Evolutionary conservation across 495 filamentous ascomycete species (phyloP), one percentile per base, ranked within the genome.

Genomic region (Lophium mytilinum): DNA sequence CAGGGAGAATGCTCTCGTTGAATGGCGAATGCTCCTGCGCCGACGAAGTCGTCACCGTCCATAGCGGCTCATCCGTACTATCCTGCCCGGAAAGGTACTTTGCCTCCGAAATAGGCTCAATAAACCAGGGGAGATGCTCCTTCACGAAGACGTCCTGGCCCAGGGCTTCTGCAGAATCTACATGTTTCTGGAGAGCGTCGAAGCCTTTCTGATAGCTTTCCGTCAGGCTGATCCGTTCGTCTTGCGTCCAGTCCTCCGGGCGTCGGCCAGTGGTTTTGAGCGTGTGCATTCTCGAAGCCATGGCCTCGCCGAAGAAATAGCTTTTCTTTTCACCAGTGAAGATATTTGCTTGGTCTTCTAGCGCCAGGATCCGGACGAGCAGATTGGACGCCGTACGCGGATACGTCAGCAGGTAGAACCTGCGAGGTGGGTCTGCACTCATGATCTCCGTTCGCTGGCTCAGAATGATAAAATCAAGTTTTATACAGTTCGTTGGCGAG

Each of bases 1-100:
- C 72, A 0, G 75, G 63, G 0, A 77, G 51, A 33, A 71, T 36
- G 4, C 70, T 77, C 37, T 69, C 45, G 56, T 77, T 75, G 11
- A 48, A 43, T 1, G 65, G 42, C 18, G 70, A 72, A 48, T 60
- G 68, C 5, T 37, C 4, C 9, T 37, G 37, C 9, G 18, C 9
- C 37, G 5, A 34, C 37, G 42, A 37, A 30, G 24, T 30, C 24
- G 24, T 30, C 24, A 30, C 24, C 24, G 24, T 30, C 24, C 24
- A 30, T 30, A 6, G 24, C 24, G 6, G 6, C 24, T 30, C 24
- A 30, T 30, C 24, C 24, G 30, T 40, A 12, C 6, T 19, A 45
- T 55, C 12, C 14, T 14, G 17, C 11, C 51, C 58, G 45, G 50
- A 57, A 19, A 35, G 11, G 24, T 49, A 62, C 39, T 53, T 21